These are phyloP conservation scores for Aspergillus avenaceus DNA, from an alignment of 495 filamentous ascomycete species.

Conservation along the genomic window DNA sequence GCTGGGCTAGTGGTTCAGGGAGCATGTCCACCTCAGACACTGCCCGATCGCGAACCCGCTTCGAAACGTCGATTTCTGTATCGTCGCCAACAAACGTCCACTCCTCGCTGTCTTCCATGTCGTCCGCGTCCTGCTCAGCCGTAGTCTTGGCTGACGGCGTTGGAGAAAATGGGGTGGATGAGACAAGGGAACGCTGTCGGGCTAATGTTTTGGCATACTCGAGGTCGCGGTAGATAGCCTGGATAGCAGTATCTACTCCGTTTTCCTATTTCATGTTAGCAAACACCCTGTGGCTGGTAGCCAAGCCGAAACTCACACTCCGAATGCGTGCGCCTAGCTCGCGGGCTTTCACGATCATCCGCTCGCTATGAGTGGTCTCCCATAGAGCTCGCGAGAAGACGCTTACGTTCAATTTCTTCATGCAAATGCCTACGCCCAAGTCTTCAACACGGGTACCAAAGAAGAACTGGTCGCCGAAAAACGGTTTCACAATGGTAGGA, in stretches of 20 bases:
- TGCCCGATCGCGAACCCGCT: constrained; percentile 33
- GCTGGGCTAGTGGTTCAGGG: constrained; percentile 4
- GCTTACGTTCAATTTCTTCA: constrained; percentile 82
- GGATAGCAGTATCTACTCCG: constrained; percentile 83
- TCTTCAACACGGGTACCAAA: constrained; percentile 87
- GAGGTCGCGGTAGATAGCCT: constrained; percentile 90
- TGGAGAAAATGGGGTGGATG: constrained; percentile 39
- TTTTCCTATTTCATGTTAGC: constrained; percentile 60
- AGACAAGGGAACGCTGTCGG: constrained; percentile 50
- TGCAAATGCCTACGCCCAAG: constrained; percentile 82
- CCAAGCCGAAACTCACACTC: constrained; percentile 52
- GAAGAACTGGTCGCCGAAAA: constrained; percentile 98
- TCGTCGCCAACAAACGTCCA: constrained; percentile 78
- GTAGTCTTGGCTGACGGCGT: constrained; percentile 31
- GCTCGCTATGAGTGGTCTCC: constrained; percentile 81
- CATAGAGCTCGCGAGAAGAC: constrained; percentile 83
- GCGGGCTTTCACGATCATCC: constrained; percentile 83
- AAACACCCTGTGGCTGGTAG: not conserved
- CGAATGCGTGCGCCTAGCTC: constrained; percentile 83
- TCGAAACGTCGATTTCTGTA: constrained; percentile 49
- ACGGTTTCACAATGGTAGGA: constrained; percentile 92
- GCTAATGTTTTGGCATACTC: constrained; percentile 92
- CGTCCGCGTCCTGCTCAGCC: constrained; percentile 34
- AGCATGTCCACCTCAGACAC: constrained; percentile 23
- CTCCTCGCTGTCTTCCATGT: constrained; percentile 50